Evolutionary conservation across 225 moss, liverwort and hornwort genomes (phyloP).

Genomic region (Thuidium tamariscinum): DNA sequence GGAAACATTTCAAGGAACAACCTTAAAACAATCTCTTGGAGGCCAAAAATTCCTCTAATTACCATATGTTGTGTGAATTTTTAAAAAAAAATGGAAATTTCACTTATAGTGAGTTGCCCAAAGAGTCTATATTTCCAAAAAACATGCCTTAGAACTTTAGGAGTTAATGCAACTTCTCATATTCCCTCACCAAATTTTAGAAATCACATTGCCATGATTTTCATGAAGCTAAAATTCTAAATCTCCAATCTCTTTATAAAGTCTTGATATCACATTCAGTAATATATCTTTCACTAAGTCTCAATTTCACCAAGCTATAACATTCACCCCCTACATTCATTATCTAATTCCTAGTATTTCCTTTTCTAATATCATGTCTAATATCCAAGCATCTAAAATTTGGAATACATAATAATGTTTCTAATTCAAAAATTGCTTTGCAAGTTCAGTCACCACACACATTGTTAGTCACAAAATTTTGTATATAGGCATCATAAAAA

Average conservation of each 20-base stretch:
- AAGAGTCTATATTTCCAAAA: no score
- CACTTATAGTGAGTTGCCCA: no score
- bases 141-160: no score
- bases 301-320: background rate
- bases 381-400: background rate
- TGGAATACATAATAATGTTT: background rate
- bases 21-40: no score
- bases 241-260: background rate
- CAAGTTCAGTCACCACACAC: background rate
- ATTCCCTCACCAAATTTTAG: background rate
- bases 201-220: background rate
- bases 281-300: background rate
- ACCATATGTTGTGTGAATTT: no score
- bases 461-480: background rate
- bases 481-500: no score
- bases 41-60: no score
- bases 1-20: no score
- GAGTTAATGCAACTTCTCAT: fast-evolving
- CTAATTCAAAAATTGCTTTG: background rate
- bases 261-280: background rate
- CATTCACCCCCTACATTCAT: no score
- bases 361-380: background rate
- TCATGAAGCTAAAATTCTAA: background rate
- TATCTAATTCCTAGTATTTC: no score
- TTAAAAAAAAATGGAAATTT: no score